Percentiles rank a stretch among this genome's conserved stretches.
phyloP scores from a whole-genome alignment of 345 rosid species.

The Leavenworthia alabamica region DNA sequence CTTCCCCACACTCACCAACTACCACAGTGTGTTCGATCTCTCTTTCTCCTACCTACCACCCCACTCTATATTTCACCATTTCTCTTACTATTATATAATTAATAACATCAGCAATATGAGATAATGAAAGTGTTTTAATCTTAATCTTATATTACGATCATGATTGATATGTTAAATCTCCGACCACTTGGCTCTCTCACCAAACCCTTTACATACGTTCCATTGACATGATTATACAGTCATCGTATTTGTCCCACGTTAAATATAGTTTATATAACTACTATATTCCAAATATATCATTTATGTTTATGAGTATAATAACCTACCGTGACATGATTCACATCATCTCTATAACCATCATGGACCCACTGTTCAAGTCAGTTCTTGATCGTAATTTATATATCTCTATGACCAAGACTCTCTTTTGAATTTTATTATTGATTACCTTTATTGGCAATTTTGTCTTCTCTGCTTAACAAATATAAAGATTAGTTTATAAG shows the following conservation, averaged over 20 bases:
- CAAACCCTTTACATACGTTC: slow-evolving; percentile 8
- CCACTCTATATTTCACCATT: slow-evolving; percentile 23
- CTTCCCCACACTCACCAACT: slow-evolving; percentile 18
- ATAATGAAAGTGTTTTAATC: slow-evolving; percentile 2
- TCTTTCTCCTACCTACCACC: slow-evolving; percentile 29
- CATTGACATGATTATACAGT: background rate
- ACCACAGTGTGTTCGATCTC: slow-evolving; percentile 11
- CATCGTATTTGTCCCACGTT: slow-evolving; percentile 9
- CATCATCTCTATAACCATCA: slow-evolving; percentile 9
- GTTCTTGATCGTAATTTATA: background rate
- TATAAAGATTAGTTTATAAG: background rate
- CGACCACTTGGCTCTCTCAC: background rate
- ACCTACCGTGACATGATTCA: slow-evolving; percentile 9
- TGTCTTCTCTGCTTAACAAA: background rate
- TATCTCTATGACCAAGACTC: background rate
- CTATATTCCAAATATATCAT: background rate
- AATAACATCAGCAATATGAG: too few species aligned
- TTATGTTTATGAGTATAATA: background rate
- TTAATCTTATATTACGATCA: too few species aligned
- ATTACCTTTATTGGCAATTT: background rate
- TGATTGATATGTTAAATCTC: background rate
- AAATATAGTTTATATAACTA: background rate
- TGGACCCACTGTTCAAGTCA: slow-evolving; percentile 16
- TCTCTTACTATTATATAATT: slow-evolving; percentile 1
- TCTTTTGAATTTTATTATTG: slow-evolving; percentile 2